These are phyloP conservation scores for Mixia osmundae DNA, from an alignment of 1,284 basidiomycete genomes.

Conservation along the genomic window DNA sequence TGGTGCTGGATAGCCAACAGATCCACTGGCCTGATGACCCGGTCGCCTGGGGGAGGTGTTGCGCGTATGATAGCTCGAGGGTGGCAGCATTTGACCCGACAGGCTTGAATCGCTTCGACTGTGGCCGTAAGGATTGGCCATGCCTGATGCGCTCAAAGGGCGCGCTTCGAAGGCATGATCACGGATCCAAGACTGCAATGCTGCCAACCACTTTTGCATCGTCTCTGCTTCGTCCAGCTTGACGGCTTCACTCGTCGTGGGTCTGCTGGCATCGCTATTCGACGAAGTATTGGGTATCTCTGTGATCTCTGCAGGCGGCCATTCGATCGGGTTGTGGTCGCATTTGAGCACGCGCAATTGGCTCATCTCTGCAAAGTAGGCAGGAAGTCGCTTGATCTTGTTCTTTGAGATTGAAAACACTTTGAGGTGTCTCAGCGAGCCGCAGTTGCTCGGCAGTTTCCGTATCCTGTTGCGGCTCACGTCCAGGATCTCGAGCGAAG, in stretches of 20 bases:
- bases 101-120: too few species aligned
- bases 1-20: slow-evolving; percentile 1
- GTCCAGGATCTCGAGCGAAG: slow-evolving; percentile 78
- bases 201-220: slow-evolving; percentile 35
- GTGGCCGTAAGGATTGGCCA: background rate
- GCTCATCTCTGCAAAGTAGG: slow-evolving; percentile 49
- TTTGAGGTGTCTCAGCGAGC: slow-evolving; percentile 50
- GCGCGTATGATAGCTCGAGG: too few species aligned
- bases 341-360: slow-evolving; percentile 59
- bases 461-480: slow-evolving; percentile 80
- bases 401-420: slow-evolving; percentile 66
- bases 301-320: slow-evolving; percentile 35
- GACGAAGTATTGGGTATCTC: slow-evolving; percentile 10
- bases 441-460: slow-evolving; percentile 51
- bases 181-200: slow-evolving; percentile 46
- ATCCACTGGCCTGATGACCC: too few species aligned
- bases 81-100: too few species aligned
- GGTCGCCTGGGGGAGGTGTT: too few species aligned
- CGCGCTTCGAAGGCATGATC: slow-evolving; percentile 12
- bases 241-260: slow-evolving; percentile 25
- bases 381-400: slow-evolving; percentile 50
- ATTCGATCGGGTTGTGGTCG: slow-evolving; percentile 58
- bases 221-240: slow-evolving; percentile 17
- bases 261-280: slow-evolving; percentile 7
- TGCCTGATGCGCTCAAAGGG: background rate